These are phyloP conservation scores for Biscogniauxia sp. DNA, from an alignment of 2,329 filamentous ascomycete genomes.

Conservation along the genomic window DNA sequence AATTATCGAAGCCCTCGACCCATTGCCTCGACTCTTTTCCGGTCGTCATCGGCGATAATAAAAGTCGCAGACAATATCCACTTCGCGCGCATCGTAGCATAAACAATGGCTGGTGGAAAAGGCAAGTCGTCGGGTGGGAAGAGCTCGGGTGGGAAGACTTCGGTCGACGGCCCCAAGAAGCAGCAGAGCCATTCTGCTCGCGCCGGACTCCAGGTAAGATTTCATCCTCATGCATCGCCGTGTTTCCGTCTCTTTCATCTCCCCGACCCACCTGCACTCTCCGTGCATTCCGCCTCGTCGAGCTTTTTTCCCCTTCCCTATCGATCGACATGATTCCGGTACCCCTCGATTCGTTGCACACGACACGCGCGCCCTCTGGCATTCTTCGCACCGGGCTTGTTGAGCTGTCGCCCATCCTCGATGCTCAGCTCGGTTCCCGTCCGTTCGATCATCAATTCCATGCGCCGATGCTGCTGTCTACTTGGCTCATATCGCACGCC, in stretches of 20 bases:
- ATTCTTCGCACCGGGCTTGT: background rate
- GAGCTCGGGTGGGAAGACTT: conserved; percentile 37
- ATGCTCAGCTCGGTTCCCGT: background rate
- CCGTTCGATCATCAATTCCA: background rate
- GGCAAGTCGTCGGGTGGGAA: conserved; percentile 87
- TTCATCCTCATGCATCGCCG: conserved; percentile 16
- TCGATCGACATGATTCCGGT: conserved; percentile 4
- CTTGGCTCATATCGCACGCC: background rate
- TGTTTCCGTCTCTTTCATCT: conserved; percentile 13
- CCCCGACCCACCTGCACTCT: background rate
- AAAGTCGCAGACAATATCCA: conserved; percentile 8
- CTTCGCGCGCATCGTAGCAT: conserved; percentile 20
- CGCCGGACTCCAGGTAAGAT: conserved; percentile 88
- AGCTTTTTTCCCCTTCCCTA: background rate
- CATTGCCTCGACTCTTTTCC: conserved; percentile 5
- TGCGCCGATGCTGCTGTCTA: background rate
- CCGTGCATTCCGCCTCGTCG: conserved; percentile 16
- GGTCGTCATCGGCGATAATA: background rate
- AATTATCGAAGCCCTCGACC: conserved; percentile 9
- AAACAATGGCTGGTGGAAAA: conserved; percentile 78
- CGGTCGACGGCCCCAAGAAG: conserved; percentile 68
- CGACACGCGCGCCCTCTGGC: background rate
- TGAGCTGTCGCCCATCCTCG: background rate
- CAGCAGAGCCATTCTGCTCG: conserved; percentile 94
- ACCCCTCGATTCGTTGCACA: conserved; percentile 17